phyloP scores from a whole-genome alignment of 352 stramenopile species.

The Phytophthora agathidicida region DNA sequence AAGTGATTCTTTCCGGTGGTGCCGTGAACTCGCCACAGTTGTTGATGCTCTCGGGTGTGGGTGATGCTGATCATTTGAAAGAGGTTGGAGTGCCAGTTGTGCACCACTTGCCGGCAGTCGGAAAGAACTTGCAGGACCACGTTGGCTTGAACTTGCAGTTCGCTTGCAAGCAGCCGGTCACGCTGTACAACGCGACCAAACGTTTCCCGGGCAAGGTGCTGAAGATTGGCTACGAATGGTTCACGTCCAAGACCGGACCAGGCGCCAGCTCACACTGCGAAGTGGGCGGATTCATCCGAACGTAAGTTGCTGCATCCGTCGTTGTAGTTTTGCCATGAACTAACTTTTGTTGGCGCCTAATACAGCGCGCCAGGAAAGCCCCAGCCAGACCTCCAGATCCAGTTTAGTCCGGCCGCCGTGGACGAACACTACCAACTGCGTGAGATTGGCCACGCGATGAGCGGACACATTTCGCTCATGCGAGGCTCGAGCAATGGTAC shows the following conservation, averaged over 20 bases:
- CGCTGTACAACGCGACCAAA: conserved; percentile 84
- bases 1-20: conserved; percentile 83
- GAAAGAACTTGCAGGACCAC: conserved; percentile 87
- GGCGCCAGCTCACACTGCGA: conserved; percentile 75
- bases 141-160: conserved; percentile 86
- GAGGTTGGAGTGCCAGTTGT: conserved; percentile 70
- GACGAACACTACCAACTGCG: conserved; percentile 15
- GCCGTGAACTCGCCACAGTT: conserved; percentile 86
- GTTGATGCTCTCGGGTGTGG: conserved; percentile 83
- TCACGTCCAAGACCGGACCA: conserved; percentile 59
- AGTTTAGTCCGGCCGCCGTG: conserved; percentile 78
- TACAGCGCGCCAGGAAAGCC: conserved; percentile 58
- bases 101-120: conserved; percentile 70
- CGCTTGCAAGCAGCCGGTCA: conserved; percentile 80
- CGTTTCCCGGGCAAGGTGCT: conserved; percentile 83
- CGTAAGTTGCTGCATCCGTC: conserved; percentile 16
- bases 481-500: conserved; percentile 78
- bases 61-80: conserved; percentile 65
- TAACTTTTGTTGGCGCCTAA: too few species aligned
- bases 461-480: conserved; percentile 81
- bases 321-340: not conserved
- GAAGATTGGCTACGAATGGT: conserved; percentile 74
- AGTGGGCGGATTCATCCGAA: conserved; percentile 83
- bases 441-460: conserved; percentile 64
- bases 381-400: conserved; percentile 81